phyloP scores from a whole-genome alignment of 306 rosid genomes.

The Prunus dulcis region DNA sequence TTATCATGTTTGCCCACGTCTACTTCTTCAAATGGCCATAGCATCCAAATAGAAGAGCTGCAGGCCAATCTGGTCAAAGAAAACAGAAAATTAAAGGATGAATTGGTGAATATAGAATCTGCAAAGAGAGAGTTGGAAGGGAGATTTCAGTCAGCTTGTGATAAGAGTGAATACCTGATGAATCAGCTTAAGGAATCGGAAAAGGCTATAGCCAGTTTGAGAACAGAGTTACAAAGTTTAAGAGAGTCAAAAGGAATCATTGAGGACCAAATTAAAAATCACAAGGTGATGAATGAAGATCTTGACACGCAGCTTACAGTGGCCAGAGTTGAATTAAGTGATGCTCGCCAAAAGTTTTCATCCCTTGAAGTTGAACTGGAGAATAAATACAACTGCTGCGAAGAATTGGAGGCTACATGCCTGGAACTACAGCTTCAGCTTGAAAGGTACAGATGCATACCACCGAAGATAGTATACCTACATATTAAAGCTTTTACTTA shows the following conservation, averaged over 20 bases:
- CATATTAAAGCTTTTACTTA: slow-evolving; percentile 9
- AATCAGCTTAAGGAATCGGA: slow-evolving; percentile 60
- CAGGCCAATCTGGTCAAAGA: slow-evolving; percentile 36
- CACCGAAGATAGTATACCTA: background rate
- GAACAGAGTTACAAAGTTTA: slow-evolving; percentile 43
- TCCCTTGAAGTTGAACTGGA: slow-evolving; percentile 67
- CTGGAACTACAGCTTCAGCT: slow-evolving; percentile 80
- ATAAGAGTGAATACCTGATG: slow-evolving; percentile 39
- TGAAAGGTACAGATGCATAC: slow-evolving; percentile 53
- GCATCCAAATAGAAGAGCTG: slow-evolving; percentile 30
- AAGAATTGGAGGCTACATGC: slow-evolving; percentile 68
- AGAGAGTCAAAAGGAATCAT: slow-evolving; percentile 41
- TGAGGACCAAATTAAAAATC: slow-evolving; percentile 42
- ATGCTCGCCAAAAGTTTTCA: slow-evolving; percentile 48
- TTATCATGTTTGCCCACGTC: slow-evolving; percentile 20
- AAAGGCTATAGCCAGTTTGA: slow-evolving; percentile 44
- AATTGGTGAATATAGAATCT: slow-evolving; percentile 31
- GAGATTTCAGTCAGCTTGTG: slow-evolving; percentile 42
- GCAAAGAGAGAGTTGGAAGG: slow-evolving; percentile 43
- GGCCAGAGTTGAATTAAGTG: slow-evolving; percentile 52
- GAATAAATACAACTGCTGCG: slow-evolving; percentile 52
- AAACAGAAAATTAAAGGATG: slow-evolving; percentile 29
- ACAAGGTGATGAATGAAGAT: slow-evolving; percentile 40
- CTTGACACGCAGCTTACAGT: slow-evolving; percentile 41
- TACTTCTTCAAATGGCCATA: slow-evolving; percentile 34